Evolutionary conservation across 352 stramenopile genomes (phyloP), one percentile per base, ranked within the genome.

Genomic region (Pythium phragmitis): DNA sequence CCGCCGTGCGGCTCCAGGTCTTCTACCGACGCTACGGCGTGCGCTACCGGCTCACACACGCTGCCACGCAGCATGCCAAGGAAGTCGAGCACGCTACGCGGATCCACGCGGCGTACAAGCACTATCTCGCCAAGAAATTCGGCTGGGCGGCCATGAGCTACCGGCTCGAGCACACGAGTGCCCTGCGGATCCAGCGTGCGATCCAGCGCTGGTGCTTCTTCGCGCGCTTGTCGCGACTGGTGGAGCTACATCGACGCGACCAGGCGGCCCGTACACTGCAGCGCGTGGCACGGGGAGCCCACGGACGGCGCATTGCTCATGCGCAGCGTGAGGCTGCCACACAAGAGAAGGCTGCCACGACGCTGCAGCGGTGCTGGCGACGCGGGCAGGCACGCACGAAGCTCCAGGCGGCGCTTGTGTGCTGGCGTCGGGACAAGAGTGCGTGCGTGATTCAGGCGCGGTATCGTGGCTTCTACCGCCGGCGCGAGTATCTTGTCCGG

Each of bases 81-180:
- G 57, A 77, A 30, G 48, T 43, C 8, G 53, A 75, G 16, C 57
- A 72, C 7, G 77, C 61, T 14, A 69, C 54, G 4, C 62, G 59
- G n/a, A 83, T 89, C 45, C 73, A 69, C 42, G 46, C 66, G 39
- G 78, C 75, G 26, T 91, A 87, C 63, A 76, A 73, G 42, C 80
- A 85, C 60, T 88, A 85, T 47, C 57, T 85, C 5, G 76, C 74
- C 48, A 77, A 75, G 53, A 91, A 91, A 61, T 89, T 90, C 28
- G 76, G 72, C 53, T 91, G 82, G 82, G 76, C 73, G 2, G 82
- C 70, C 4, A 62, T 67, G 47, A 75, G 70, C 3, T 60, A 77
- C 36, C 53, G 65, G 7, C 62, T 80, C 6, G 75, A 83, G 66
- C 76, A 68, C 3, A 55, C 69, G 7, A 85, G 76, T 66, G 77